Evolutionary conservation across 257 asterid species (phyloP).

Genomic region (Fraxinus cuspidata): DNA sequence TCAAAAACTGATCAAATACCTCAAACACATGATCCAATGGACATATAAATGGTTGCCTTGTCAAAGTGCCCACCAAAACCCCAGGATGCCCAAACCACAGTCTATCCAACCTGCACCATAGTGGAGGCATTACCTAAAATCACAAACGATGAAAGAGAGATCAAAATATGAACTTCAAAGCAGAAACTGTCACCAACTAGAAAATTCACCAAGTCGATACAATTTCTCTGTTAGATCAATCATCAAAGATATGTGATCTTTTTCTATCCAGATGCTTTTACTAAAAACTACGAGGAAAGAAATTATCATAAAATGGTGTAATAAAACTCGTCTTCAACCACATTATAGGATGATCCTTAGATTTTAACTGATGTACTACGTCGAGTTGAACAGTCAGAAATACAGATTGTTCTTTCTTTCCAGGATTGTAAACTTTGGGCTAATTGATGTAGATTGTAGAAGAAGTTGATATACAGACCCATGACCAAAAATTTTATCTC

Average conservation of each 20-base stretch:
- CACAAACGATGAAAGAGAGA: constrained; percentile 58
- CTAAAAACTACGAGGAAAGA: constrained; percentile 15
- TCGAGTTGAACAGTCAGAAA: constrained; percentile 7
- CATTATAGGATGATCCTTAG: not conserved
- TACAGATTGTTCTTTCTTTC: not conserved
- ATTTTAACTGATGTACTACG: not conserved
- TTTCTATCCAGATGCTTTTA: constrained; percentile 6
- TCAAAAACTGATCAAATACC: constrained; percentile 47
- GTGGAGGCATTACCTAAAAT: constrained; percentile 98
- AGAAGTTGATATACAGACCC: not conserved
- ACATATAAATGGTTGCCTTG: constrained; percentile 93
- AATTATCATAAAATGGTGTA: not conserved
- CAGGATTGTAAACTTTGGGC: not conserved
- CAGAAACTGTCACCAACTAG: constrained; percentile 25
- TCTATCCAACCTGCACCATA: constrained; percentile 99
- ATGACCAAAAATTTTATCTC: not conserved
- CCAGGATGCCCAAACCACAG: constrained; percentile 99
- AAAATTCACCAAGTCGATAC: constrained; percentile 9
- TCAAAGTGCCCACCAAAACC: constrained; percentile 65
- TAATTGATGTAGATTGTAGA: not conserved
- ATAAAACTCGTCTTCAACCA: not conserved
- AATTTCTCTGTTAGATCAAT: constrained; percentile 14
- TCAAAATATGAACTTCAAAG: constrained; percentile 39
- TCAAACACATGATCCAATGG: constrained; percentile 96
- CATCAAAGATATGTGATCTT: not conserved